Percentiles rank a stretch among this genome's conserved stretches.
Evolutionary conservation across 169 alveolate genomes (phyloP).

Genomic region (Cryptosporidium muris): DNA sequence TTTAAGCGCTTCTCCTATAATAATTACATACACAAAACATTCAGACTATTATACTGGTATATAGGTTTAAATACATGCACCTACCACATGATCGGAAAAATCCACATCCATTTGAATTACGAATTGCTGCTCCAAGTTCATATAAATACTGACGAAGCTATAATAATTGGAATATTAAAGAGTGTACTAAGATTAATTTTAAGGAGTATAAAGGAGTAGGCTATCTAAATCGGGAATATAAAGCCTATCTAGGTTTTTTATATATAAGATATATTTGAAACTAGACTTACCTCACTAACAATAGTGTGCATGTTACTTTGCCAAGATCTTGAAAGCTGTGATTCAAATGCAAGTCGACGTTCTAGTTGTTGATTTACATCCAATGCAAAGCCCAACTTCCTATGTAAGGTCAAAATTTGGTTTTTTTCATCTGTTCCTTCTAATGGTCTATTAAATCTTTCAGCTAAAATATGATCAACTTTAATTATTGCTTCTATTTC

Average conservation of each 20-base stretch:
- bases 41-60: too few relatives aligned
- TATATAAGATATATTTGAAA: background rate
- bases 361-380: slow-evolving; percentile 78
- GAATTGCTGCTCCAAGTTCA: slow-evolving; percentile 50
- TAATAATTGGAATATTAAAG: background rate
- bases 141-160: slow-evolving; percentile 61
- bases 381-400: slow-evolving; percentile 71
- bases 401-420: slow-evolving; percentile 48
- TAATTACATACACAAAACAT: too few relatives aligned
- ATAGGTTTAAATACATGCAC: background rate
- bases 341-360: slow-evolving; percentile 77
- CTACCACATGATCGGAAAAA: slow-evolving; percentile 35
- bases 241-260: background rate
- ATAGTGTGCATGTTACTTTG: slow-evolving; percentile 77
- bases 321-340: slow-evolving; percentile 79
- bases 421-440: slow-evolving; percentile 67
- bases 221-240: background rate
- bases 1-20: too few relatives aligned
- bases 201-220: background rate
- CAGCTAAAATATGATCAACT: slow-evolving; percentile 65
- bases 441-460: slow-evolving; percentile 58
- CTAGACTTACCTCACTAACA: slow-evolving; percentile 76
- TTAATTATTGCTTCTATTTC: slow-evolving; percentile 67
- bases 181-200: background rate
- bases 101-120: slow-evolving; percentile 43